Conservation (phyloP, 2,329 filamentous ascomycete species). For the Cercospora sojina region DNA sequence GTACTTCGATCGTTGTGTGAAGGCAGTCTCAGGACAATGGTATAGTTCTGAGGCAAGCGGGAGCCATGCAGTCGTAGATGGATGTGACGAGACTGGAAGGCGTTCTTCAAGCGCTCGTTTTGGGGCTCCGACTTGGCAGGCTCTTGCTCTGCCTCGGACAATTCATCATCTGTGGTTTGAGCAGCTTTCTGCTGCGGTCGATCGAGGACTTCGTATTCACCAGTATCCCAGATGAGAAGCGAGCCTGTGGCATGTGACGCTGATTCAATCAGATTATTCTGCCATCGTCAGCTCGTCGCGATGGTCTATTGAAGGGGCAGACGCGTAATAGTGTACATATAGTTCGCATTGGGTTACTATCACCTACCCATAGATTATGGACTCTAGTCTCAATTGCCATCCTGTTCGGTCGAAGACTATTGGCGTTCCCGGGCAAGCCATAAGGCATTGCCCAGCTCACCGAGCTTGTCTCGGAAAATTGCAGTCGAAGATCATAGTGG, state of each 20-base stretch:
- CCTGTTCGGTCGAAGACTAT: constrained; percentile 41
- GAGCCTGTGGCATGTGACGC: constrained; percentile 46
- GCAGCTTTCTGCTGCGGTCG: constrained; percentile 25
- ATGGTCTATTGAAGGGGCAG: not conserved
- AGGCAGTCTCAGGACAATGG: constrained; percentile 43
- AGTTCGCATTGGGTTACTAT: not conserved
- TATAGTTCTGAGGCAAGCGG: constrained; percentile 42
- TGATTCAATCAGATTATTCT: constrained; percentile 49
- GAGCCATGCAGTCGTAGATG: constrained; percentile 45
- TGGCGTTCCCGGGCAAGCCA: constrained; percentile 45
- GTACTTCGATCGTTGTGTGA: constrained; percentile 36
- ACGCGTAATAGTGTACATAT: not conserved
- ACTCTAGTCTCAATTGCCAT: constrained; percentile 49
- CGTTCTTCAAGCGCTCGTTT: constrained; percentile 41
- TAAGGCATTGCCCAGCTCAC: constrained; percentile 56
- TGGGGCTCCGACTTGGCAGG: constrained; percentile 24
- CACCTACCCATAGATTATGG: constrained; percentile 45
- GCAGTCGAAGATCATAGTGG: constrained; percentile 63
- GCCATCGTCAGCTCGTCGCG: constrained; percentile 21
- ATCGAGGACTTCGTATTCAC: constrained; percentile 44
- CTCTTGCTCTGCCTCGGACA: constrained; percentile 32
- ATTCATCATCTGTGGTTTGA: constrained; percentile 38
- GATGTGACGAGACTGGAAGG: constrained; percentile 43
- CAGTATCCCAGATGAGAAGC: constrained; percentile 49
- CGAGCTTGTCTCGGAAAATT: constrained; percentile 67